Conservation (phyloP, 2,329 filamentous ascomycete species). For the Truncatella angustata region DNA sequence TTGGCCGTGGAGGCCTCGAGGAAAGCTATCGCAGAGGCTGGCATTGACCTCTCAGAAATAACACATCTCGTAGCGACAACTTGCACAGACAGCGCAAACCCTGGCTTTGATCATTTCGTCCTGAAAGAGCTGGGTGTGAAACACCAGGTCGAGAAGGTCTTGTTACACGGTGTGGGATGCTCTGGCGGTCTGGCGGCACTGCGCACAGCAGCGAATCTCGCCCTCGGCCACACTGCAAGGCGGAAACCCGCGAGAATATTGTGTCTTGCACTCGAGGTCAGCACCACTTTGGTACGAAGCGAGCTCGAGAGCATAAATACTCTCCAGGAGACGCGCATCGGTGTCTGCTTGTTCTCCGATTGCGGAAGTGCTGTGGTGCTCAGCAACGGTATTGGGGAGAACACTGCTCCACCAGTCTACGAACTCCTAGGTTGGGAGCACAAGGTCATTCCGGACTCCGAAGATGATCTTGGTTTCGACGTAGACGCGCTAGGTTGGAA, state of each 20-base stretch:
- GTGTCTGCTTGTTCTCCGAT: slow-evolving; percentile 66
- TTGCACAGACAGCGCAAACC: slow-evolving; percentile 68
- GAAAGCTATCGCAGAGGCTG: slow-evolving; percentile 55
- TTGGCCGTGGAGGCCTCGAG: slow-evolving; percentile 53
- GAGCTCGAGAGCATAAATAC: slow-evolving; percentile 63
- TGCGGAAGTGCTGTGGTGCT: slow-evolving; percentile 65
- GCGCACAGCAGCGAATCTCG: slow-evolving; percentile 65
- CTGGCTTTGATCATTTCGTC: slow-evolving; percentile 66
- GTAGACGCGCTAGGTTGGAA: slow-evolving; percentile 66
- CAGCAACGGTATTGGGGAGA: slow-evolving; percentile 58
- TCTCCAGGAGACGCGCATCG: slow-evolving; percentile 61
- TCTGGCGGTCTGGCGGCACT: slow-evolving; percentile 61
- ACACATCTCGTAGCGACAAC: slow-evolving; percentile 68
- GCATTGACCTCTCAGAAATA: slow-evolving; percentile 49
- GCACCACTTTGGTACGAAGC: slow-evolving; percentile 59
- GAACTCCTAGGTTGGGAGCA: slow-evolving; percentile 66
- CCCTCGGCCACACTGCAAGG: slow-evolving; percentile 59
- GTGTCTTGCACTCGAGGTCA: slow-evolving; percentile 63
- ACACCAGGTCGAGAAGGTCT: slow-evolving; percentile 60
- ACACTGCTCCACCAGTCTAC: slow-evolving; percentile 46
- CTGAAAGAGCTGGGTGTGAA: slow-evolving; percentile 56
- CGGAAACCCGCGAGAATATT: slow-evolving; percentile 61
- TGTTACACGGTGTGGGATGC: slow-evolving; percentile 66
- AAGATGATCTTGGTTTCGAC: slow-evolving; percentile 63
- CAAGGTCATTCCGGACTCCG: slow-evolving; percentile 58